A percentile compares a stretch with the other conserved stretches of the same genome.
Evolutionary conservation across 1,284 basidiomycete species (phyloP).

Genomic region (Leccinum subrobustum): DNA sequence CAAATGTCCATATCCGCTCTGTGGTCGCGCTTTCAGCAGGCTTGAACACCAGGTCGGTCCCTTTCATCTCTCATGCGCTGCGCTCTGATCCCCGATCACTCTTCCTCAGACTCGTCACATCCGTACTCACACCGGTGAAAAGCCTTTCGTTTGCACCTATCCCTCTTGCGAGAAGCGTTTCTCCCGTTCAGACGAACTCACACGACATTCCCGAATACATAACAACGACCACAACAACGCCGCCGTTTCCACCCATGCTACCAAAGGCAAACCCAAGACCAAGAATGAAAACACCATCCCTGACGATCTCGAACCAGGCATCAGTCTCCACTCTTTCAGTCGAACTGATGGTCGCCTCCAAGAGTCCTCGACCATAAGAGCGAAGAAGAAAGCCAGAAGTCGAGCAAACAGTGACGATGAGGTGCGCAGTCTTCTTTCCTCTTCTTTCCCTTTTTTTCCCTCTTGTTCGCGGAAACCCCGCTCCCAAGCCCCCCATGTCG

Average conservation of each 20-base stretch:
- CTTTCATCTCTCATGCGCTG: slow-evolving; percentile 12
- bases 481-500: slow-evolving; percentile 13
- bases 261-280: slow-evolving; percentile 35
- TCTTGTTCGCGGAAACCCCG: background rate
- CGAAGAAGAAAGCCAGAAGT: slow-evolving; percentile 74
- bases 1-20: slow-evolving; percentile 93
- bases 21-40: slow-evolving; percentile 87
- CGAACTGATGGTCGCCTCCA: slow-evolving; percentile 21
- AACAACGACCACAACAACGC: slow-evolving; percentile 48
- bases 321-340: slow-evolving; percentile 29
- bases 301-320: slow-evolving; percentile 35
- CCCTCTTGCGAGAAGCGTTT: slow-evolving; percentile 98
- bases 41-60: slow-evolving; percentile 86
- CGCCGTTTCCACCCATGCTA: slow-evolving; percentile 25
- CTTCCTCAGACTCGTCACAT: slow-evolving; percentile 87
- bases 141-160: slow-evolving; percentile 92
- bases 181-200: slow-evolving; percentile 95
- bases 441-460: background rate
- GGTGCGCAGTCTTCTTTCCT: slow-evolving; percentile 41
- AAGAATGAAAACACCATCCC: slow-evolving; percentile 36
- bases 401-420: slow-evolving; percentile 78
- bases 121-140: slow-evolving; percentile 97
- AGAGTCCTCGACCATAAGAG: slow-evolving; percentile 31
- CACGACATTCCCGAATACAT: slow-evolving; percentile 94
- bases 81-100: slow-evolving; percentile 21